A percentile compares a stretch with the other conserved stretches of the same genome.
These are phyloP conservation scores for Leccinum fallax DNA, from an alignment of 1,284 basidiomycete genomes.

Conservation along the genomic window DNA sequence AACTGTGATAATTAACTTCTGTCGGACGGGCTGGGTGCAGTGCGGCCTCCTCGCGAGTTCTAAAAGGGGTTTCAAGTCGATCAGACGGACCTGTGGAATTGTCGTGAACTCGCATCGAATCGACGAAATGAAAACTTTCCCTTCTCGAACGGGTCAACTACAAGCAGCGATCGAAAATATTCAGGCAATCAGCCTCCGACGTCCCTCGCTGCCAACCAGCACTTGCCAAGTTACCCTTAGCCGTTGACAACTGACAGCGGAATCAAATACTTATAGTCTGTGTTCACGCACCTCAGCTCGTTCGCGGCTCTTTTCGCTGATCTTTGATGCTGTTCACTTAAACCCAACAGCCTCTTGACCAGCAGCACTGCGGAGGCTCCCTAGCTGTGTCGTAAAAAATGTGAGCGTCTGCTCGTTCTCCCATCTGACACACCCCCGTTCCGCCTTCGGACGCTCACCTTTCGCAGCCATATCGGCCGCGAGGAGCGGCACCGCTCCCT, in stretches of 20 bases:
- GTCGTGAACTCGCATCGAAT: background rate
- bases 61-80: slow-evolving; percentile 14
- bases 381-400: slow-evolving; percentile 18
- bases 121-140: background rate
- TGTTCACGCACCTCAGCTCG: slow-evolving; percentile 6
- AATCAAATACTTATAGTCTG: slow-evolving; percentile 29
- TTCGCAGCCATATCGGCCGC: slow-evolving; percentile 23
- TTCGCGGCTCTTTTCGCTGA: slow-evolving; percentile 18
- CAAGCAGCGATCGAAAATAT: slow-evolving; percentile 13
- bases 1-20: slow-evolving; percentile 26
- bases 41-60: slow-evolving; percentile 34
- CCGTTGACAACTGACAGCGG: slow-evolving; percentile 33
- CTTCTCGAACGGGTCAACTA: background rate
- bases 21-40: slow-evolving; percentile 30
- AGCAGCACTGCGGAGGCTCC: slow-evolving; percentile 8
- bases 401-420: slow-evolving; percentile 25
- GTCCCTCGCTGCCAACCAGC: slow-evolving; percentile 11
- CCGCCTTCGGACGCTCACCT: slow-evolving; percentile 3
- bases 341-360: slow-evolving; percentile 8
- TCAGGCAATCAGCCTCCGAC: slow-evolving; percentile 23
- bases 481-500: slow-evolving; percentile 31
- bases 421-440: slow-evolving; percentile 7
- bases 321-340: slow-evolving; percentile 29
- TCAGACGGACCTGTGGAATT: slow-evolving; percentile 3
- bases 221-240: slow-evolving; percentile 10